Conservation (phyloP, 495 filamentous ascomycete species). For the Apodospora peruviana region DNA sequence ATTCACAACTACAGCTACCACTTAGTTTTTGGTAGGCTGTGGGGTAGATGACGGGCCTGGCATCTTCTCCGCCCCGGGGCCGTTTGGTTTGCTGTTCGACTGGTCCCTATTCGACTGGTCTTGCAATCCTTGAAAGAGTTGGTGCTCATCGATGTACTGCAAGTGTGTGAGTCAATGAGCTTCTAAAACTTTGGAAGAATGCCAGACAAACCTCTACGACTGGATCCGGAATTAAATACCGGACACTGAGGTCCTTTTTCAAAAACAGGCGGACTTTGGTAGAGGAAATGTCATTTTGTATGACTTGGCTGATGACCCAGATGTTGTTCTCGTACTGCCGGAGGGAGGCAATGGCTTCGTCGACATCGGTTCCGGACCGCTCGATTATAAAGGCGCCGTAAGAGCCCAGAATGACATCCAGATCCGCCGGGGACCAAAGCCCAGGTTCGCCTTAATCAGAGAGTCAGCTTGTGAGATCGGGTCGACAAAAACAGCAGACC, state of each 20-base stretch:
- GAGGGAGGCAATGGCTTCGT: constrained; percentile 70
- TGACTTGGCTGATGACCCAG: constrained; percentile 79
- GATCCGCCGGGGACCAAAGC: constrained; percentile 77
- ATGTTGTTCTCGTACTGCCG: constrained; percentile 69
- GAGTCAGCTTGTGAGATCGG: constrained; percentile 18
- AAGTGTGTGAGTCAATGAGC: not conserved
- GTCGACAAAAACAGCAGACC: not conserved
- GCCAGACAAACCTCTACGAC: constrained; percentile 20
- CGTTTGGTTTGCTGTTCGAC: not conserved
- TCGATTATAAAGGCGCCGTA: constrained; percentile 90
- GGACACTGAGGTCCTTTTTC: constrained; percentile 72
- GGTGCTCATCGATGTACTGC: constrained; percentile 13
- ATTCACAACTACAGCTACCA: no score
- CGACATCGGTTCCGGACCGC: constrained; percentile 81
- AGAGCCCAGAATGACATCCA: constrained; percentile 79
- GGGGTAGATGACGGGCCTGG: not conserved
- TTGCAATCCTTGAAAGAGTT: constrained; percentile 6
- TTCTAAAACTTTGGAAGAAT: not conserved
- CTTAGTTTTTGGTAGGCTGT: not conserved
- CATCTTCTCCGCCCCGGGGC: not conserved
- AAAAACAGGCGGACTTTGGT: constrained; percentile 86
- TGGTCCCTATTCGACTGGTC: constrained; percentile 5
- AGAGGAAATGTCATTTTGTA: constrained; percentile 84
- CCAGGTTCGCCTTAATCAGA: constrained; percentile 40
- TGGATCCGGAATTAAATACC: constrained; percentile 25